These are phyloP conservation scores for Boletus tomentosulus DNA, from an alignment of 768 basidiomycete species.

Conservation along the genomic window DNA sequence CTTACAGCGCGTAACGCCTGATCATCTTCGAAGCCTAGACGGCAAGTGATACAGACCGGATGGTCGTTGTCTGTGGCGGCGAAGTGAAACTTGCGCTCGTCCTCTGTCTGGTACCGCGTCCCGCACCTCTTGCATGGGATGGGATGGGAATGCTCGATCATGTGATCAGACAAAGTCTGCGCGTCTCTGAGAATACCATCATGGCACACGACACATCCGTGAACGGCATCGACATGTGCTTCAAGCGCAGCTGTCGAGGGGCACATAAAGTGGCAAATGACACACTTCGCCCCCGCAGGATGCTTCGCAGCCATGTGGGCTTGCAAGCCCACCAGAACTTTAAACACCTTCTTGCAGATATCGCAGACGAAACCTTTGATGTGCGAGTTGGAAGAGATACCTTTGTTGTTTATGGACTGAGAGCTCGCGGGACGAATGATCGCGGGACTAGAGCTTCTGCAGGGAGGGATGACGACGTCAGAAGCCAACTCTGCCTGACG, in stretches of 20 bases:
- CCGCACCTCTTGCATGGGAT: slow-evolving; percentile 27
- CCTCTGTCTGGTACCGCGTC: slow-evolving; percentile 33
- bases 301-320: slow-evolving; percentile 25
- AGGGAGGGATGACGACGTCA: neutral
- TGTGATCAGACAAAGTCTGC: slow-evolving; percentile 26
- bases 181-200: slow-evolving; percentile 29
- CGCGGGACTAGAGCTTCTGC: slow-evolving; percentile 13
- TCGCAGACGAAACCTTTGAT: slow-evolving; percentile 14
- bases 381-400: neutral
- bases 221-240: slow-evolving; percentile 24
- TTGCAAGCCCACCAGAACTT: slow-evolving; percentile 17
- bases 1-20: slow-evolving; percentile 28
- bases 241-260: slow-evolving; percentile 22
- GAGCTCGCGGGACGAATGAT: slow-evolving; percentile 15
- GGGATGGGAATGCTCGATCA: slow-evolving; percentile 25
- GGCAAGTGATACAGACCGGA: slow-evolving; percentile 34
- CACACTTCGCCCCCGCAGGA: slow-evolving; percentile 17
- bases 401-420: slow-evolving; percentile 12
- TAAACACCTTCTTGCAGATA: slow-evolving; percentile 23
- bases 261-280: slow-evolving; percentile 23
- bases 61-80: slow-evolving; percentile 34
- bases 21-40: slow-evolving; percentile 35
- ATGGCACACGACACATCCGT: slow-evolving; percentile 25
- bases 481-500: slow-evolving; percentile 10
- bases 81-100: slow-evolving; percentile 37